Evolutionary conservation across 805 yeast species (phyloP).

Genomic region (Barnettozyma vustinii): DNA sequence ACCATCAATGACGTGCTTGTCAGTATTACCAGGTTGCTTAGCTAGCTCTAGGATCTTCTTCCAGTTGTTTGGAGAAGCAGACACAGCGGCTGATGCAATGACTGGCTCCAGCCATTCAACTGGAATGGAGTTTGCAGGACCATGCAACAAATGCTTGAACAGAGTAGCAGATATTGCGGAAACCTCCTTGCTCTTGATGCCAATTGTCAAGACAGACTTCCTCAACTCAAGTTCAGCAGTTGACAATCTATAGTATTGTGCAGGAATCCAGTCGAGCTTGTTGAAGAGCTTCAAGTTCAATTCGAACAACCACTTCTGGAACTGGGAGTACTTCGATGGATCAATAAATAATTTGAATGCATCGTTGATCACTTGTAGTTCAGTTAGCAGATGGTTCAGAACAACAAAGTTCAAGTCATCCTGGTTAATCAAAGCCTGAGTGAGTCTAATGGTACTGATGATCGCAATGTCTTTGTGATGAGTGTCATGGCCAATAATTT

Average conservation of each 20-base stretch:
- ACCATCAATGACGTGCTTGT: conserved; percentile 26
- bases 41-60: conserved; percentile 52
- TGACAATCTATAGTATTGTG: conserved; percentile 30
- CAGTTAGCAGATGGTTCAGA: conserved; percentile 24
- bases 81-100: conserved; percentile 36
- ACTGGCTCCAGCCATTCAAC: conserved; percentile 41
- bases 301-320: conserved; percentile 12
- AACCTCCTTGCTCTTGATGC: conserved; percentile 22
- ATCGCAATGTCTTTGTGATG: conserved; percentile 25
- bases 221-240: conserved; percentile 40
- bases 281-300: conserved; percentile 20
- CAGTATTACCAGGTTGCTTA: conserved; percentile 43
- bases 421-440: conserved; percentile 14
- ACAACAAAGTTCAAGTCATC: conserved; percentile 20
- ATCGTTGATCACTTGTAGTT: conserved; percentile 21
- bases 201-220: conserved; percentile 38
- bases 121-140: conserved; percentile 49
- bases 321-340: conserved; percentile 4
- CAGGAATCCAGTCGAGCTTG: conserved; percentile 35
- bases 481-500: conserved; percentile 25
- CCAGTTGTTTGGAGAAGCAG: conserved; percentile 43
- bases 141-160: conserved; percentile 47
- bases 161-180: conserved; percentile 31
- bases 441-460: conserved; percentile 24
- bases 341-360: conserved; percentile 15